Evolutionary conservation across 2,329 filamentous ascomycete genomes (phyloP), one percentile per base, ranked within the genome.

Genomic region (Graphilbum ipis-grandicollis): DNA sequence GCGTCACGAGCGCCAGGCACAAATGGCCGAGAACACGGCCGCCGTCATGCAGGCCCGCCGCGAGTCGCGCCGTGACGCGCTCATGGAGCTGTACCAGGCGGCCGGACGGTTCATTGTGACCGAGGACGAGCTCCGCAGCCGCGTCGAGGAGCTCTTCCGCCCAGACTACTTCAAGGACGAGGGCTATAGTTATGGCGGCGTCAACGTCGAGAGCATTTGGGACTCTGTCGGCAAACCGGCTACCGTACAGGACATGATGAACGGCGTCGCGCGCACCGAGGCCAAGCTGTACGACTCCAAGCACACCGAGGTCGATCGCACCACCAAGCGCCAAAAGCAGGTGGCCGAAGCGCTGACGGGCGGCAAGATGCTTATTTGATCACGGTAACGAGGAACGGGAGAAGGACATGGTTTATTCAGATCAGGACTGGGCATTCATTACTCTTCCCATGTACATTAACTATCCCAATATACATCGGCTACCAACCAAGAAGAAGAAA

Each of bases 31-130:
- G 28, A 58, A 56, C 32, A 60, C 63, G 13, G 54, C 55, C 13
- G 56, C 59, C 13, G 54, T 66, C 31, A 54, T 63, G 23, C 58
- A 56, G 9, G 54, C 60, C 37, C 74, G 75, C 51, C 62, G 65
- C 31, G 65, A 75, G 40, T 63, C 66, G 37, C 71, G 79, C 35
- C 66, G 71, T 42, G 73, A 88, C 45, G 69, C 77, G 14, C 59
- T 98, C 22, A 83, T 93, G 57, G 75, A 82, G 40, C 68, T 98
- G 12, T 98, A 98, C 59, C 80, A 90, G 60, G 80, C 85, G 47
- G 85, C 90, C 5, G 71, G 79, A 19, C 63, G 72, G 29, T 98
- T 96, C 59, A 94, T 98, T 52, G 76, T 84, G 15, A 76, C 69
- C 19, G 85, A 93, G 53, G 60, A 67, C 35, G 78, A 93, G 53